Base-by-base conservation (phyloP, 768 basidiomycete species). In the Mycena olivaceomarginata region DNA sequence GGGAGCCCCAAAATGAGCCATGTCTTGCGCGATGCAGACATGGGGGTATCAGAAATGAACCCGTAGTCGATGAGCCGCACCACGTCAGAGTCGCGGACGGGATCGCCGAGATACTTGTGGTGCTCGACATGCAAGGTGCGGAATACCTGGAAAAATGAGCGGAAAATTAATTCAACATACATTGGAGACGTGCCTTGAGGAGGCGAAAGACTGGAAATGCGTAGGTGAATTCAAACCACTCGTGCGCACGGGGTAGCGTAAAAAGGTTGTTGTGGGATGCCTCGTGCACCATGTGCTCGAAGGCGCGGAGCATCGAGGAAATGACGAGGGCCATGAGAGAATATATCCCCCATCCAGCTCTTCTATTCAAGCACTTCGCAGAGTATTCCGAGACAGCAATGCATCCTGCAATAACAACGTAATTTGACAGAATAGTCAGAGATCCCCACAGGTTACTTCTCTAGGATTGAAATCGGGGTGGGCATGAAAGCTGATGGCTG, bases 81-180 rank as follows among this genome's bases (percentile, higher is more conserved):
- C 2, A 72, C 70, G 62, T 72, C 70, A 7, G 70, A 18, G 48
- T 72, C 70, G 22, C 70, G 70, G 39, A 72, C 63, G 6, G 70
- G 70, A 43, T 72, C 70, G 48, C 70, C 70, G 15, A 72, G 62
- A 31, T 72, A 65, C 20, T 72, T 64, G 51, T 72, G 70, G 63
- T 72, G 70, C n/a, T 72, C 70, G 48, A 72, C n/a, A n/a, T 72
- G 70, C 13, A 72, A 18, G 13, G 70, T 72, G 63, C 70, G 70
- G 60, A 72, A 72, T 2, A 72, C 70, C 70, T 72, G 46, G 60
- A 16, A 13, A 67, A 18, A 31, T 53, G 22, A 51, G 31, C 18
- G 22, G 18, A 10, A 2, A n/a, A 59, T 25, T 2, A 4, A 59
- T 31, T 70, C 43, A 37, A 6, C 20, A 37, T 37, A 13, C 20